Base-by-base conservation (phyloP, 495 filamentous ascomycete species). In the Cercophora newfieldiana region DNA sequence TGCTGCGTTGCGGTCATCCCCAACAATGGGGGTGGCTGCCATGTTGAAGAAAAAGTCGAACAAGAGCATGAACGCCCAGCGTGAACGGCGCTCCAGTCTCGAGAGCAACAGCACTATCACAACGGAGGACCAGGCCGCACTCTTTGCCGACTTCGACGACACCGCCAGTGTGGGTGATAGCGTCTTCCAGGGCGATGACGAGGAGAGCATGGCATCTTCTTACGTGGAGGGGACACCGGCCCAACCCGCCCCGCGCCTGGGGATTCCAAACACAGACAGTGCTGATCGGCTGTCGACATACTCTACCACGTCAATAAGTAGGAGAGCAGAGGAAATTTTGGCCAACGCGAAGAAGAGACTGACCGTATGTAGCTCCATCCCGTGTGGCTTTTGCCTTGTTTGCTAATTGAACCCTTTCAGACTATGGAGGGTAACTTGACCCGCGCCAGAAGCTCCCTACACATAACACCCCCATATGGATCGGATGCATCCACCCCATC, bases 341-440 rank as follows among this genome's bases (percentile, higher is more conserved):
- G 91, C 92, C 37, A 96, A 96, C 78, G 93, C 93, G 29, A 97
- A 97, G 78, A 89, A 86, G 75, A 84, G 93, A 69, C 79, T 97
- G 49, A 92, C 90, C 76, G 93, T 97, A 83, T 76, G 91, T 77
- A 56, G 60, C 5, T 60, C 26, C 24, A 24, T 25, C 47, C 21
- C 47, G 8, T 33, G 5, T 8, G 29, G 3, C 21, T 51, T 26
- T 19, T 28, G 12, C 51, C 33, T 12, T 25, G 37, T 6, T 30
- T 25, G 21, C 53, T 18, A 37, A 50, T 63, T 33, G 58, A 33
- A 21, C 33, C 59, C 14, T 16, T n/a, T 5, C 70, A 97, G 93
- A 88, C 92, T 19, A 96, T 97, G 91, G 93, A 97, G 77, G 91
- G 89, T 19, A 97, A 97, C 71, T 78, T 97, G 24, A 89, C 82